A percentile compares a stretch with the other conserved stretches of the same genome.
Conservation (phyloP, 331 rosid genomes). For the Rhamnella rubrinervis region DNA sequence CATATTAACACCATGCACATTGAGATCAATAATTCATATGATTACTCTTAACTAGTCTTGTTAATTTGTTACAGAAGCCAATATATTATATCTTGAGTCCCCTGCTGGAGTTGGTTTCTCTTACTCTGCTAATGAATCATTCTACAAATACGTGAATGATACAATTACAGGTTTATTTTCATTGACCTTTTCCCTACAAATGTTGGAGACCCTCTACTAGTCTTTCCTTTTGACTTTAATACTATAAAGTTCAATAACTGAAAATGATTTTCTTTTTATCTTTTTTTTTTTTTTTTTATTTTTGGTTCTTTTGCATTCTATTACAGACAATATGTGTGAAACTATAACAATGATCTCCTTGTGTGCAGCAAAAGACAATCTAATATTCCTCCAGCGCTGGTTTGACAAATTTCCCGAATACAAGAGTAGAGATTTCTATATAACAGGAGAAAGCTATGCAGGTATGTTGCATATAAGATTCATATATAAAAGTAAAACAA, state of each 20-base stretch:
- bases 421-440: constrained; percentile 55
- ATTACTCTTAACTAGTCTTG: too few species aligned
- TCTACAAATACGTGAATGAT: constrained; percentile 61
- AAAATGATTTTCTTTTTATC: too few species aligned
- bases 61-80: constrained; percentile 53
- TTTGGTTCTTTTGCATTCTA: background rate
- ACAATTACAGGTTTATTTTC: constrained; percentile 50
- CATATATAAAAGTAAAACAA: background rate
- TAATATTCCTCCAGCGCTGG: constrained; percentile 69
- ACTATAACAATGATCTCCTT: background rate
- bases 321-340: background rate
- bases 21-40: too few species aligned
- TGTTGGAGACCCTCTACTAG: constrained; percentile 16
- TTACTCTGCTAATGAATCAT: constrained; percentile 50
- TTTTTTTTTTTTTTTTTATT: constrained; percentile 1
- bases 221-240: constrained; percentile 15
- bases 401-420: constrained; percentile 58
- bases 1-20: too few species aligned
- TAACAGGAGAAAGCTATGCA: constrained; percentile 87
- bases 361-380: constrained; percentile 69
- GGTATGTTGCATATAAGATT: constrained; percentile 37
- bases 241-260: background rate
- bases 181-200: background rate
- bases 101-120: constrained; percentile 92
- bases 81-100: constrained; percentile 71